Percentiles rank a stretch among this genome's conserved stretches.
Conservation (phyloP, 2,329 filamentous ascomycete genomes). For the Cryphonectria japonica region DNA sequence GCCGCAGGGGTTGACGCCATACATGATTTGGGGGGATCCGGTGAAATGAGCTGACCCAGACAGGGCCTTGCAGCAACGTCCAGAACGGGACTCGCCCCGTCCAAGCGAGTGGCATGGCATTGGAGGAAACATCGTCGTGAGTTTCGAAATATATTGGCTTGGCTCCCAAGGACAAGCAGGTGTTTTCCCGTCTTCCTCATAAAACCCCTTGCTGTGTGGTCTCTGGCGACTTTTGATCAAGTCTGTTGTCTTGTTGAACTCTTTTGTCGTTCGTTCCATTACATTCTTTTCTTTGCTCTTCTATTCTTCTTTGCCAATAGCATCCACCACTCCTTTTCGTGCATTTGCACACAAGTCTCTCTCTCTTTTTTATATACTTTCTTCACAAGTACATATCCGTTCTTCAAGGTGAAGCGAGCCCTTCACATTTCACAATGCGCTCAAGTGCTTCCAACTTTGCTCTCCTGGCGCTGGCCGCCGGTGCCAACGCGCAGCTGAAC, state of each 20-base stretch:
- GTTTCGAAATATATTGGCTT: slow-evolving; percentile 19
- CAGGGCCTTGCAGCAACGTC: slow-evolving; percentile 6
- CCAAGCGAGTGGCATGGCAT: slow-evolving; percentile 14
- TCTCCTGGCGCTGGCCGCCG: slow-evolving; percentile 29
- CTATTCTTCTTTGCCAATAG: background rate
- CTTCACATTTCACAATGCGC: slow-evolving; percentile 27
- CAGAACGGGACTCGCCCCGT: slow-evolving; percentile 13
- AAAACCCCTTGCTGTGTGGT: background rate
- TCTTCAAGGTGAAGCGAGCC: slow-evolving; percentile 21
- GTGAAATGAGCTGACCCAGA: slow-evolving; percentile 1
- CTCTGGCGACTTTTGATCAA: background rate
- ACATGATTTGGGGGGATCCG: slow-evolving; percentile 1
- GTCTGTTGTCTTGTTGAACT: background rate
- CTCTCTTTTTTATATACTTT: slow-evolving; percentile 5
- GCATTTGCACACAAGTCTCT: slow-evolving; percentile 16
- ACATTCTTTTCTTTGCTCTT: slow-evolving; percentile 1
- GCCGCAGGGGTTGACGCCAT: slow-evolving; percentile 15
- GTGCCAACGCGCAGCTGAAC: slow-evolving; percentile 45
- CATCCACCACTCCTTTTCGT: background rate
- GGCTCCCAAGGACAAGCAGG: slow-evolving; percentile 2
- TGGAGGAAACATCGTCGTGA: slow-evolving; percentile 14
- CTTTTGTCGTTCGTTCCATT: background rate
- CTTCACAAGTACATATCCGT: background rate
- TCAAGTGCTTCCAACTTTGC: slow-evolving; percentile 25
- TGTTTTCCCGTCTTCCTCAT: background rate